Evolutionary conservation across 768 basidiomycete genomes (phyloP), one percentile per base, ranked within the genome.

Genomic region (Rhodocollybia butyracea): DNA sequence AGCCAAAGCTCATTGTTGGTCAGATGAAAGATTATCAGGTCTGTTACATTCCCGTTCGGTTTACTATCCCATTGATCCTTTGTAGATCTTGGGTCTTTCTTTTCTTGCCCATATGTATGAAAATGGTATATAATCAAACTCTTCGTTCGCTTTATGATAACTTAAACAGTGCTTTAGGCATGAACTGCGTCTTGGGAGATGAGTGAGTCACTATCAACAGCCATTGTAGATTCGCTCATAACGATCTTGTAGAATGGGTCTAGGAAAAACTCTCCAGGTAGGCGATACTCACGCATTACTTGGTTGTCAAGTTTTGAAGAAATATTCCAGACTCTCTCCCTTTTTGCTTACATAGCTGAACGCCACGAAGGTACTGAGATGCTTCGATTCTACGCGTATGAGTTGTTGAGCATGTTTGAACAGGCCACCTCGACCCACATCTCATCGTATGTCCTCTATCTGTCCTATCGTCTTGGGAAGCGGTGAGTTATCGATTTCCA

Each of bases 1-100:
- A n/a, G 58, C 85, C 84, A 0, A 56, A 61, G 5, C 67, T 80
- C 36, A 73, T 89, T 17, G 78, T 77, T 8, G 88, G 86, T 15
- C 67, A 72, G 24, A 81, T 89, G 77, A 89, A 89, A 65, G 84
- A 84, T 51, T 89, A 89, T 67, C 88, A 90, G 74, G 81, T 80
- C 36, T 5, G 70, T 59, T 12, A 11, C 8, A 42, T 45, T 19
- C 39, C 34, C 43, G 60, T 13, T 32, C n/a, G 2, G 51, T 5
- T n/a, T 22, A 22, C n/a, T 50, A 34, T 46, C 24, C 30, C 32
- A 30, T 38, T 60, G 38, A 8, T 11, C 5, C 46, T 46, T 0
- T 19, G 17, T 80, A 81, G 72, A 88, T 38, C 76, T 78, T 54
- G 88, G 52, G 88, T 2, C 70, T 89, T 38, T 81, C 84, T 10